A percentile compares a stretch with the other conserved stretches of the same genome.
phyloP scores from a whole-genome alignment of 225 moss, liverwort and hornwort genomes.

The Antitrichia curtipendula region DNA sequence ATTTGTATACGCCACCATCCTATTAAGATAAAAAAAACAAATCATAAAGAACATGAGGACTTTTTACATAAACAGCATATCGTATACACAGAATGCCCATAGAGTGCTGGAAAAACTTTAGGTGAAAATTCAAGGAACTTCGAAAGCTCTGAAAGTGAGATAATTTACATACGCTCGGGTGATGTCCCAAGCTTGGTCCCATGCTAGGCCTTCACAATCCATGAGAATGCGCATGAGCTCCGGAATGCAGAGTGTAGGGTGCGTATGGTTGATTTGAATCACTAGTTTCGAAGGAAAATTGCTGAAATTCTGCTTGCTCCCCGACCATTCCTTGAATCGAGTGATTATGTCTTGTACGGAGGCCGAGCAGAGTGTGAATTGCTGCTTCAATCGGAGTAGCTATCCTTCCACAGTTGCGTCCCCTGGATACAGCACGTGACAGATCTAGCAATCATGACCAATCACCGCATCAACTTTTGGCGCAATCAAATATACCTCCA shows the following conservation, averaged over 20 bases:
- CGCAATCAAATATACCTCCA: neutral
- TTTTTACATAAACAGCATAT: neutral
- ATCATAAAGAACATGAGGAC: neutral
- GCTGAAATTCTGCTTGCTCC: slow-evolving; percentile 47
- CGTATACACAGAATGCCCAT: neutral
- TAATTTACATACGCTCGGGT: slow-evolving; percentile 50
- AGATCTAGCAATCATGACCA: slow-evolving; percentile 51
- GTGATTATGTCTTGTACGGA: slow-evolving; percentile 85
- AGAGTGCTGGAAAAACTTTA: neutral
- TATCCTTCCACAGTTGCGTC: slow-evolving; percentile 70
- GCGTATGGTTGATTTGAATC: slow-evolving; percentile 96
- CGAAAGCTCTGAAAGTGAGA: neutral
- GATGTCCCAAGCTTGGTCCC: slow-evolving; percentile 83
- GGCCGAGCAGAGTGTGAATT: slow-evolving; percentile 91
- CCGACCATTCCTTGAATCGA: slow-evolving; percentile 80
- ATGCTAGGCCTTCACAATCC: slow-evolving; percentile 66
- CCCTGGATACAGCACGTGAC: slow-evolving; percentile 90
- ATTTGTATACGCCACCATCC: slow-evolving; percentile 94
- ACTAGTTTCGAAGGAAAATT: slow-evolving; percentile 79
- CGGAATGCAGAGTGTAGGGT: slow-evolving; percentile 83
- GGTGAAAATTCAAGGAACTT: neutral
- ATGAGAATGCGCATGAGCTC: slow-evolving; percentile 78
- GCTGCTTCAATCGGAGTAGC: slow-evolving; percentile 75
- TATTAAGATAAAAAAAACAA: neutral
- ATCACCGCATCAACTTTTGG: neutral